Conservation (phyloP, 305 asterid genomes). For the Solanum hybrid region DNA sequence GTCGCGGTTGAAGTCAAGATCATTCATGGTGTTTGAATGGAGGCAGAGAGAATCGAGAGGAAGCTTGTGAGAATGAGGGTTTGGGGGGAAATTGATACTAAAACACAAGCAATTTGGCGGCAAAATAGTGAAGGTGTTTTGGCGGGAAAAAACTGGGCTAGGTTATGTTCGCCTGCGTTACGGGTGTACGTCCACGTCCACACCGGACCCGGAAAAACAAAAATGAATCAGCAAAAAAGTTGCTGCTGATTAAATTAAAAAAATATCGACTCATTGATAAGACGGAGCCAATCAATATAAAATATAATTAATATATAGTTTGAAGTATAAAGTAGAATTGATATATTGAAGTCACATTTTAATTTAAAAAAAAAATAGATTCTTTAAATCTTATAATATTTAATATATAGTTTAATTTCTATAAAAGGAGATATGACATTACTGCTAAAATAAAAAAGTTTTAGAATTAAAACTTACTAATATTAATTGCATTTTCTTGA, state of each 20-base stretch:
- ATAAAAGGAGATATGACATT: neutral
- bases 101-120: slow-evolving; percentile 20
- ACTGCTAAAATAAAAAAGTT: too few species aligned
- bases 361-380: too few species aligned
- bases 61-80: neutral
- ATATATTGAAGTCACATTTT: neutral
- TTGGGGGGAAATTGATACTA: neutral
- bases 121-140: slow-evolving; percentile 12
- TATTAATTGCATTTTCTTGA: neutral
- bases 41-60: neutral
- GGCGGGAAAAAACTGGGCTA: slow-evolving; percentile 29
- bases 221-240: neutral
- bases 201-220: neutral
- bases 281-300: neutral
- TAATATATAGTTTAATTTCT: too few species aligned
- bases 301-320: neutral
- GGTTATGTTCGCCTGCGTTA: neutral
- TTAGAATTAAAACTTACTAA: neutral
- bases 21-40: slow-evolving; percentile 28
- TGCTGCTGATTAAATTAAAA: neutral
- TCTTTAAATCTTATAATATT: too few species aligned
- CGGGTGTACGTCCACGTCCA: neutral
- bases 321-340: neutral
- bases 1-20: slow-evolving; percentile 57
- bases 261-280: neutral